Conservation (phyloP, 306 rosid species). For the Cicer yamashitae region DNA sequence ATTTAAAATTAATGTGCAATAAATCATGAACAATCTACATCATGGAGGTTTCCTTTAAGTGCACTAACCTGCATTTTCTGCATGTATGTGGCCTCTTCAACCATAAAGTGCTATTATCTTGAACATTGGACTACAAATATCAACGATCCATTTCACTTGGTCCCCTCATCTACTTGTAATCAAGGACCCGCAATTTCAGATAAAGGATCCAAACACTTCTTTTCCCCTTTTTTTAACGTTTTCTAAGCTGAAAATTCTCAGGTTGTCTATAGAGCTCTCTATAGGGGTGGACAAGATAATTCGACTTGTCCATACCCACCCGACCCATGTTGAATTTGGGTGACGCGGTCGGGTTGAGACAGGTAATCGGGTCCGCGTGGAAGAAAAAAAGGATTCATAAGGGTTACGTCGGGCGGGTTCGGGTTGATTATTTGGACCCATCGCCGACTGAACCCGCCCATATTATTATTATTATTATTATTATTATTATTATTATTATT, state of each 20-base stretch:
- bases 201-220: conserved; percentile 14
- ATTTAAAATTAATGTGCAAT: neutral
- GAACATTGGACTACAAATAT: conserved; percentile 42
- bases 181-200: conserved; percentile 23
- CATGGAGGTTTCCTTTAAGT: conserved; percentile 33
- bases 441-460: too few relatives aligned
- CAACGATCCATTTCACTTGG: conserved; percentile 33
- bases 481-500: too few relatives aligned
- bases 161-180: conserved; percentile 31
- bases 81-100: conserved; percentile 48
- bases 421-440: too few relatives aligned
- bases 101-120: conserved; percentile 45
- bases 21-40: conserved; percentile 20
- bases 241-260: neutral
- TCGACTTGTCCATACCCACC: too few relatives aligned
- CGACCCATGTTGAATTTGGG: too few relatives aligned
- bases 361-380: too few relatives aligned
- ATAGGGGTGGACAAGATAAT: too few relatives aligned
- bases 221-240: neutral
- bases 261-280: too few relatives aligned
- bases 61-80: conserved; percentile 40
- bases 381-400: too few relatives aligned
- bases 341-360: too few relatives aligned
- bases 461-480: too few relatives aligned
- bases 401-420: too few relatives aligned